Evolutionary conservation across 2,329 filamentous ascomycete species (phyloP).

Genomic region (Aplosporella prunicola): DNA sequence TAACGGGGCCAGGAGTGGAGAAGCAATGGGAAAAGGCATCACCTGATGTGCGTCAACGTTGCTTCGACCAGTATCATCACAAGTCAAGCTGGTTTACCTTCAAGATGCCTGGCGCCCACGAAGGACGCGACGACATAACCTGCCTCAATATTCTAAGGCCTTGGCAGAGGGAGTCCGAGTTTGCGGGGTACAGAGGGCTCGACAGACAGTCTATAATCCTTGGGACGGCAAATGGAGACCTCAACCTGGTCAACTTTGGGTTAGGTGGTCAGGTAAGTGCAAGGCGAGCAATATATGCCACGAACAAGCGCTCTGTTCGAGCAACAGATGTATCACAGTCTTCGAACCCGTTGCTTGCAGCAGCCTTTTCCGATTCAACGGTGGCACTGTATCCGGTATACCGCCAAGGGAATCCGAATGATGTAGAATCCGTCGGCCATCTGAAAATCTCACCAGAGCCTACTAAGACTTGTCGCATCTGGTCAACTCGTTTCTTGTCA

Average conservation of each 20-base stretch:
- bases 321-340: conserved; percentile 39
- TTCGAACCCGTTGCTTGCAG: conserved; percentile 38
- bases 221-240: conserved; percentile 47
- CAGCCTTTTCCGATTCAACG: conserved; percentile 38
- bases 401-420: conserved; percentile 5
- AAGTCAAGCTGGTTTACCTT: conserved; percentile 42
- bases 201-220: conserved; percentile 40
- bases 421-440: conserved; percentile 5
- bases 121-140: conserved; percentile 51
- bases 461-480: conserved; percentile 22
- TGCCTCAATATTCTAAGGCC: conserved; percentile 44
- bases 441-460: background rate
- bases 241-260: conserved; percentile 26
- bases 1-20: conserved; percentile 26
- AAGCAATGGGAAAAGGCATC: conserved; percentile 18
- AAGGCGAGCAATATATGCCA: conserved; percentile 28
- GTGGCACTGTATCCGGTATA: conserved; percentile 39
- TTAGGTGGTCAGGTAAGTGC: background rate
- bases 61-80: conserved; percentile 25
- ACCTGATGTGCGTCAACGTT: conserved; percentile 15
- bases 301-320: conserved; percentile 35
- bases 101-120: conserved; percentile 39
- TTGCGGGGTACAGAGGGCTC: background rate
- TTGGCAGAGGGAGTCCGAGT: conserved; percentile 22
- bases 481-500: conserved; percentile 47